Evolutionary conservation across 306 rosid genomes (phyloP).

Genomic region (Quercus berberidifolia): DNA sequence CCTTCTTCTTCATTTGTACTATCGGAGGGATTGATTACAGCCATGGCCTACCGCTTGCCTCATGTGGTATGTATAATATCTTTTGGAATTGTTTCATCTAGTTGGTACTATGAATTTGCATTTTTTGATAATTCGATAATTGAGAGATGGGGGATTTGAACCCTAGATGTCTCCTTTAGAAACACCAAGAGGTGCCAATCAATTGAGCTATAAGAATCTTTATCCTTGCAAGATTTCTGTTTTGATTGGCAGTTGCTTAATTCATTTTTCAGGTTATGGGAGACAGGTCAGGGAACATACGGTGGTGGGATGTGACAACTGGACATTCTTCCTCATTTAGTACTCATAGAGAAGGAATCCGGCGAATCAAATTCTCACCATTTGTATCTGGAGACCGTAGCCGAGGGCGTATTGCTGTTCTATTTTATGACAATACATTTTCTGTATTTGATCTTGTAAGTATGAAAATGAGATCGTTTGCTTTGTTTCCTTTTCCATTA

Average conservation of each 20-base stretch:
- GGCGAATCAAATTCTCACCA: constrained; percentile 90
- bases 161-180: too few species aligned
- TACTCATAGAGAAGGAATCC: constrained; percentile 94
- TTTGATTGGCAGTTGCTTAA: constrained; percentile 30
- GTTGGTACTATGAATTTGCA: constrained; percentile 5
- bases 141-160: too few species aligned
- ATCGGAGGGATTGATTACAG: constrained; percentile 88
- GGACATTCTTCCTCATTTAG: constrained; percentile 94
- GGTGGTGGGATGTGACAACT: constrained; percentile 98
- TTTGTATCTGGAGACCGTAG: constrained; percentile 80
- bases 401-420: constrained; percentile 92
- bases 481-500: neutral
- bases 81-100: constrained; percentile 18
- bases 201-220: too few species aligned
- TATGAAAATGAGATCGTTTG: constrained; percentile 15
- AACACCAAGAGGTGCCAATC: too few species aligned
- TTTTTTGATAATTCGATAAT: too few species aligned
- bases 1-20: constrained; percentile 88
- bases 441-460: constrained; percentile 94
- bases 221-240: constrained; percentile 12
- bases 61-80: constrained; percentile 63
- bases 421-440: constrained; percentile 91
- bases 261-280: constrained; percentile 89
- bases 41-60: constrained; percentile 99
- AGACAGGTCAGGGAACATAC: constrained; percentile 82